These are phyloP conservation scores for Sporothrix inflata DNA, from an alignment of 2,329 filamentous ascomycete species.

Conservation along the genomic window DNA sequence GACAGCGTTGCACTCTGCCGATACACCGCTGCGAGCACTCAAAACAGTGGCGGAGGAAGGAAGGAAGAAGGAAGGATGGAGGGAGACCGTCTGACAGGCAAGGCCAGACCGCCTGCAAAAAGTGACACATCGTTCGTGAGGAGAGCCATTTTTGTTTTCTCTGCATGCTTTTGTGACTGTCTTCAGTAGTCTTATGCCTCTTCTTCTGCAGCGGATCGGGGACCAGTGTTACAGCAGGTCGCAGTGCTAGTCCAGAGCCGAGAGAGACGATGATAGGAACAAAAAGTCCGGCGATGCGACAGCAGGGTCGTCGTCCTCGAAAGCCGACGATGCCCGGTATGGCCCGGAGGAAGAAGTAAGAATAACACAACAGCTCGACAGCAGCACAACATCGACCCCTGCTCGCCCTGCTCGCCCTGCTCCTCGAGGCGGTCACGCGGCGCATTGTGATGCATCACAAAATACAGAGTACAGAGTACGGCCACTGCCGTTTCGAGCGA, in stretches of 20 bases:
- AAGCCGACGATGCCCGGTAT: slow-evolving; percentile 24
- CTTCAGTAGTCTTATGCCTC: not conserved
- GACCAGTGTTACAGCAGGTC: slow-evolving; percentile 12
- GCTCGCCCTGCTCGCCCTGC: too few species aligned
- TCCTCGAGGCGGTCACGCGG: slow-evolving; percentile 14
- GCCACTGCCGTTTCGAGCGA: not conserved
- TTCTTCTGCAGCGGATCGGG: not conserved
- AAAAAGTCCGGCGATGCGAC: not conserved
- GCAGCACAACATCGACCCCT: not conserved
- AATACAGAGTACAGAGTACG: not conserved
- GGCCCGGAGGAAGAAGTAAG: not conserved
- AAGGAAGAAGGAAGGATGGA: not conserved
- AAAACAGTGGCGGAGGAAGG: not conserved
- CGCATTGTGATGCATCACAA: slow-evolving; percentile 3
- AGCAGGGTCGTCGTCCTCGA: not conserved
- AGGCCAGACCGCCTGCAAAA: not conserved
- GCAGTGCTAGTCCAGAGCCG: not conserved
- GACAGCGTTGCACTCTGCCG: not conserved
- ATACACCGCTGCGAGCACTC: slow-evolving; percentile 14
- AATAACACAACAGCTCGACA: not conserved
- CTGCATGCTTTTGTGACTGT: not conserved
- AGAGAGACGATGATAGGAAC: not conserved
- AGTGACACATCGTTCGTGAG: not conserved
- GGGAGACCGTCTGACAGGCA: not conserved
- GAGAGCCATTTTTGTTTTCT: not conserved